Base-by-base conservation (phyloP, 2,329 filamentous ascomycete genomes). In the Bretziella fagacearum region DNA sequence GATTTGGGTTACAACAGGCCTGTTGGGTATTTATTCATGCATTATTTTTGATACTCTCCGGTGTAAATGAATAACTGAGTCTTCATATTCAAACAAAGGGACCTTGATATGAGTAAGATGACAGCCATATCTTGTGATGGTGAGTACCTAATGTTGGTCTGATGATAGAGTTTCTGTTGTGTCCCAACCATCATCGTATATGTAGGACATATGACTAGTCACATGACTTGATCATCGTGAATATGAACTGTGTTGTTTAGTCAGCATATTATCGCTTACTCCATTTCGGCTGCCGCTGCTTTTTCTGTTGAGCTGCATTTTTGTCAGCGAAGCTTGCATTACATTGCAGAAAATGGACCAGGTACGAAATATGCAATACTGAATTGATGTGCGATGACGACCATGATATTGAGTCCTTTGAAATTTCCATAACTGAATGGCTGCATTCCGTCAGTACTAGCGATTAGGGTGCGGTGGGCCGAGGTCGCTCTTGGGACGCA, bases 41-140 rank as follows among this genome's bases (percentile, higher is more conserved):
- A 13, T 15, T 26, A 22, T 44, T 47, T 39, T 50, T 44, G 27
- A 47, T 47, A 37, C 30, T 41, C 10, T 15, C 6, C 23, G 8
- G 10, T 33, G 39, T 29, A 32, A 4, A 50, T 44, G 25, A n/a
- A 46, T 17, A 17, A 29, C 35, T 5, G 35, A 39, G 18, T 18
- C 33, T 36, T 39, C 17, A 39, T 3, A 7, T 22, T 39, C 35
- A 23, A 22, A 36, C 6, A 22, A 8, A 39, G 17, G 6, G 13
- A 18, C 17, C 20, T n/a, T 15, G 11, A n/a, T 23, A 13, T 39
- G 35, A 39, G 4, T 13, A 33, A 33, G 30, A n/a, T 22, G 18
- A 39, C 2, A 36, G 20, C 13, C 7, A 30, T 30, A 5, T 30
- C 27, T 3, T 3, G 6, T 30, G 27, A 10, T n/a, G 10, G 10